These are phyloP conservation scores for Mucor piriformis DNA, from an alignment of 371 early-diverging fungal species.

Conservation along the genomic window DNA sequence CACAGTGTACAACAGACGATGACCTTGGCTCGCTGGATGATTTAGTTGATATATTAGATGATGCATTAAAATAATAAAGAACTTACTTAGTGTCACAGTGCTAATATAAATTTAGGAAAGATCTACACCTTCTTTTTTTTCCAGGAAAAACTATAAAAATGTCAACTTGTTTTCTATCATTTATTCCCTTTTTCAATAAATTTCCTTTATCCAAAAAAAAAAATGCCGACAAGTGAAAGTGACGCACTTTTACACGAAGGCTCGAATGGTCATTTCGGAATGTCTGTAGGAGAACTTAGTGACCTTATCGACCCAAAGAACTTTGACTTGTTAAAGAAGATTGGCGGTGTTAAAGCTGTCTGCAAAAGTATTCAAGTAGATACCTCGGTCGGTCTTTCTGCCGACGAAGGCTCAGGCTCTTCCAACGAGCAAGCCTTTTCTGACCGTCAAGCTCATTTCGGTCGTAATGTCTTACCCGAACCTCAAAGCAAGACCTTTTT, in stretches of 20 bases:
- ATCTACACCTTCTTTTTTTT: neutral
- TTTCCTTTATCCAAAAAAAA: slow-evolving; percentile 7
- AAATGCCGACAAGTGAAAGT: slow-evolving; percentile 27
- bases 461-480: slow-evolving; percentile 72
- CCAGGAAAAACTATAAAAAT: neutral
- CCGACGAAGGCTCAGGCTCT: slow-evolving; percentile 58
- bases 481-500: slow-evolving; percentile 62
- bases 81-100: neutral
- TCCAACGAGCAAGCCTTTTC: slow-evolving; percentile 52
- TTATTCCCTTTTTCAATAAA: slow-evolving; percentile 16
- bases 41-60: slow-evolving; percentile 45
- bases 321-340: slow-evolving; percentile 58
- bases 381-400: slow-evolving; percentile 62
- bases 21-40: slow-evolving; percentile 34
- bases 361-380: slow-evolving; percentile 68
- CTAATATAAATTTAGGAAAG: neutral
- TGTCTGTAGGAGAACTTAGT: slow-evolving; percentile 52
- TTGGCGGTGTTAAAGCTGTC: slow-evolving; percentile 70
- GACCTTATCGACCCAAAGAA: slow-evolving; percentile 74
- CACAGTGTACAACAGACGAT: slow-evolving; percentile 20
- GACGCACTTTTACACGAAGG: slow-evolving; percentile 31
- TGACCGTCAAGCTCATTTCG: slow-evolving; percentile 72
- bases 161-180: neutral
- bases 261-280: slow-evolving; percentile 38
- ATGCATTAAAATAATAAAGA: slow-evolving; percentile 30